Evolutionary conservation across 306 rosid species (phyloP), one percentile per base, ranked within the genome.

Genomic region (Malus sieversii): DNA sequence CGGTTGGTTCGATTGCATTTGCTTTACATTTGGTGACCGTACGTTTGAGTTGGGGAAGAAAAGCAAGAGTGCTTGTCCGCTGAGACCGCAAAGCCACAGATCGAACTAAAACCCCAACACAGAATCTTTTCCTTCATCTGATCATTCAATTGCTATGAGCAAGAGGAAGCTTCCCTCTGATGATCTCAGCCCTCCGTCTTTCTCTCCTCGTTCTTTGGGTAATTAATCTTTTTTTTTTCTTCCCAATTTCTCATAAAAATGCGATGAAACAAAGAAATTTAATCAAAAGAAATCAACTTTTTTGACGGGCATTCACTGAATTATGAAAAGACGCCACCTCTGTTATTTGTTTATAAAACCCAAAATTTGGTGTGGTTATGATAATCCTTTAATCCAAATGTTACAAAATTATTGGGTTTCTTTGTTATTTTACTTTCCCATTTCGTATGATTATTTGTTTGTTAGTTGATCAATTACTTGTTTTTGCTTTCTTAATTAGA

Each of bases 131-230:
- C 10, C 68, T 66, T 66, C 30, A 74, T 20, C 63, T 9, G 22
- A 33, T 14, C 27, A 35, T 10, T 69, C 58, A 51, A 35, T 75
- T 71, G n/a, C 79, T 3, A 87, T 87, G 94, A 88, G 89, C 44
- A 91, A 88, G 83, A 80, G 85, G 65, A 92, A 90, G 84, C 90
- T 85, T 66, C 76, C 73, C 71, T 85, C 88, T 77, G 86, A 88
- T 84, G 86, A 90, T 84, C 93, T 80, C 33, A 60, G 69, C 66
- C 35, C 73, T 40, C 84, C 86, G 30, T 48, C 40, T 71, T 70
- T 71, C 0, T 72, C 81, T 86, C 80, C 85, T 71, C 76, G 78
- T 72, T 70, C 91, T 48, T 25, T 84, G 10, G 97, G 98, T 89
- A 84, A 51, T 51, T 51, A 51, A 15, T 51, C 8, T 18, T 67